Evolutionary conservation across 2,329 filamentous ascomycete species (phyloP).

Genomic region (Alternaria angustiovoidea): DNA sequence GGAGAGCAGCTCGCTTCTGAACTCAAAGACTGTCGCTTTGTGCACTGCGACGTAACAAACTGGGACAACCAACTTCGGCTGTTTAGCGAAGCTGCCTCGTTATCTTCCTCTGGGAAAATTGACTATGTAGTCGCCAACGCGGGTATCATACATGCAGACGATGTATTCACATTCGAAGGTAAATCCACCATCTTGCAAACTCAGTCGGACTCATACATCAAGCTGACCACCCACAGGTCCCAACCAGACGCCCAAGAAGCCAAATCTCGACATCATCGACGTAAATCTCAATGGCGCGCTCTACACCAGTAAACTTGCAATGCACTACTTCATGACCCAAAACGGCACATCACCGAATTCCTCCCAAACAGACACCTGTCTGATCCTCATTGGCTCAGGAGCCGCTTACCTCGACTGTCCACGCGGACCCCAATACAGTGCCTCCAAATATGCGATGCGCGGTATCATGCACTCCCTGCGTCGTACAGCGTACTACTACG

Average conservation of each 20-base stretch:
- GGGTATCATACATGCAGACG: slow-evolving; percentile 14
- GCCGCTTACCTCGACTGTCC: slow-evolving; percentile 19
- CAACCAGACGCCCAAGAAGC: not conserved
- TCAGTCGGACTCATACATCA: not conserved
- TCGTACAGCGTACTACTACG: slow-evolving; percentile 9
- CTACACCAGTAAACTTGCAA: slow-evolving; percentile 16
- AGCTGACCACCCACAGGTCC: not conserved
- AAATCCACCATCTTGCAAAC: not conserved
- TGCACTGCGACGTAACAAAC: slow-evolving; percentile 15
- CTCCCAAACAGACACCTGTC: slow-evolving; percentile 13
- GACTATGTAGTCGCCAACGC: slow-evolving; percentile 20
- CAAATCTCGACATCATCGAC: slow-evolving; percentile 6
- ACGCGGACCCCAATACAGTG: slow-evolving; percentile 13
- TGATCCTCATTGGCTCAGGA: slow-evolving; percentile 14
- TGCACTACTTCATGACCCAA: slow-evolving; percentile 17
- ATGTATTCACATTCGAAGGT: slow-evolving; percentile 19
- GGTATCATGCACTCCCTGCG: slow-evolving; percentile 17
- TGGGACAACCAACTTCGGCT: slow-evolving; percentile 17
- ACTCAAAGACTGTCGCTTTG: slow-evolving; percentile 3
- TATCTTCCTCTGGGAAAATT: not conserved
- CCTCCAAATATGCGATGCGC: slow-evolving; percentile 19
- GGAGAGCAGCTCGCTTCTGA: not conserved
- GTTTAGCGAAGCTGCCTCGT: slow-evolving; percentile 5
- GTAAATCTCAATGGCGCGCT: slow-evolving; percentile 4
- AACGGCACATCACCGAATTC: slow-evolving; percentile 1